Conservation (phyloP, 2,329 filamentous ascomycete genomes). For the Fusarium praegraminearum region DNA sequence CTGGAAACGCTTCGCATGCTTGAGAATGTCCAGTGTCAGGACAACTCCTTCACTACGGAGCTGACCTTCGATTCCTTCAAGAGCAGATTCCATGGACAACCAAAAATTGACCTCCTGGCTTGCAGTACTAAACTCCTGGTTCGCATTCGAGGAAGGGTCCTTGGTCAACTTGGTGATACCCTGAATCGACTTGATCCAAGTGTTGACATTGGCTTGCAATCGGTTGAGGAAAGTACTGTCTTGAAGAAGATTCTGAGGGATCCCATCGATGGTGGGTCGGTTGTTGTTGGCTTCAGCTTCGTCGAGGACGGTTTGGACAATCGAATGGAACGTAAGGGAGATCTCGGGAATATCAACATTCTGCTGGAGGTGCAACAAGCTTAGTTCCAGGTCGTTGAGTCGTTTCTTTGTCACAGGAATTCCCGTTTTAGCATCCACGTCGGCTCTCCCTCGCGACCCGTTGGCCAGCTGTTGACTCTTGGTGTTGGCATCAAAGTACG, state of each 20-base stretch:
- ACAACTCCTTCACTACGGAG: constrained; percentile 88
- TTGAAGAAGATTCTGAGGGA: constrained; percentile 79
- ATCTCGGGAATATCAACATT: constrained; percentile 98
- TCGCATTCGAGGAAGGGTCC: constrained; percentile 75
- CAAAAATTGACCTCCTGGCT: constrained; percentile 99
- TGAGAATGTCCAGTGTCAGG: constrained; percentile 92
- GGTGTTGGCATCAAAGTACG: constrained; percentile 97
- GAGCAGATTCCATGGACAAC: constrained; percentile 93
- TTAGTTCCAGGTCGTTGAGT: constrained; percentile 92
- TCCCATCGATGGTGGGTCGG: constrained; percentile 81
- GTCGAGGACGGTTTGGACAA: constrained; percentile 87
- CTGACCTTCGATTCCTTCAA: constrained; percentile 92
- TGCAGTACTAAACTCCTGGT: constrained; percentile 72
- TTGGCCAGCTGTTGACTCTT: constrained; percentile 78
- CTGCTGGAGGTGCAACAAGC: constrained; percentile 90
- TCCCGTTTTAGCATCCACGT: constrained; percentile 91
- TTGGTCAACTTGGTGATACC: constrained; percentile 94
- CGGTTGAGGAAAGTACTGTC: constrained; percentile 95
- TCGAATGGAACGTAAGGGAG: constrained; percentile 85
- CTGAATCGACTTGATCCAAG: constrained; percentile 99
- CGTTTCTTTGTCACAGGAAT: constrained; percentile 98
- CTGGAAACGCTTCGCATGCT: constrained; percentile 97
- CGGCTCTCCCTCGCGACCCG: constrained; percentile 77
- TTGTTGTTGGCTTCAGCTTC: constrained; percentile 75
- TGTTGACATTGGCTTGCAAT: constrained; percentile 92